phyloP scores from a whole-genome alignment of 148 eudicot species.

The Pharnaceum exiguum region DNA sequence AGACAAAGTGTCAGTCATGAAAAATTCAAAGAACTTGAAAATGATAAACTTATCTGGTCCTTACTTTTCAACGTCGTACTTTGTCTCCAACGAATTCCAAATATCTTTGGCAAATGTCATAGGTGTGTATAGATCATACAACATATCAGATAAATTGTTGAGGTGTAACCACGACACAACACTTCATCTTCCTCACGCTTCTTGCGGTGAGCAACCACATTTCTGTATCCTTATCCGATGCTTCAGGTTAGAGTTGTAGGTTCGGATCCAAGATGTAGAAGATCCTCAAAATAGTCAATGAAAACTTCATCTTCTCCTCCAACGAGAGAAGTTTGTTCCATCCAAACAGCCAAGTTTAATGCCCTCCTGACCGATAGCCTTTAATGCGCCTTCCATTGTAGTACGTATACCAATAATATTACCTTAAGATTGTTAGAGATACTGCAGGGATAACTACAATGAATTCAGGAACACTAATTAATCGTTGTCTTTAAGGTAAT shows the following conservation, averaged over 20 bases:
- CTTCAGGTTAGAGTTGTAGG: background rate
- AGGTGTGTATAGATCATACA: background rate
- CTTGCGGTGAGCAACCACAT: background rate
- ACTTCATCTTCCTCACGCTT: conserved; percentile 1
- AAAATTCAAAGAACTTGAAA: background rate
- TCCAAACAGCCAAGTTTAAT: too few species aligned
- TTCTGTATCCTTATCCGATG: background rate
- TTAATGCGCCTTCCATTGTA: too few species aligned
- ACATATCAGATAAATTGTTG: background rate
- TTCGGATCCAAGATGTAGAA: background rate
- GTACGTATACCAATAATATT: too few species aligned
- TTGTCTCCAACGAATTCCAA: conserved; percentile 2
- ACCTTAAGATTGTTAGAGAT: too few species aligned
- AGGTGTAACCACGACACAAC: background rate
- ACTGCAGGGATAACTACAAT: too few species aligned
- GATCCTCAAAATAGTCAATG: conserved; percentile 2
- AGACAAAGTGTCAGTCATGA: background rate
- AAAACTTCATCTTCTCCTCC: background rate
- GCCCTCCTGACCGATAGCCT: too few species aligned
- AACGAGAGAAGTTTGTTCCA: conserved; percentile 12
- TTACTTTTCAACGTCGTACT: conserved; percentile 3
- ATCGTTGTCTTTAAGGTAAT: too few species aligned
- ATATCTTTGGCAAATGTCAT: background rate
- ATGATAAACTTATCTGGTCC: conserved; percentile 10
- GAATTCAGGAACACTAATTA: too few species aligned